Evolutionary conservation across 352 stramenopile species (phyloP).

Genomic region (Globisporangium nunn): DNA sequence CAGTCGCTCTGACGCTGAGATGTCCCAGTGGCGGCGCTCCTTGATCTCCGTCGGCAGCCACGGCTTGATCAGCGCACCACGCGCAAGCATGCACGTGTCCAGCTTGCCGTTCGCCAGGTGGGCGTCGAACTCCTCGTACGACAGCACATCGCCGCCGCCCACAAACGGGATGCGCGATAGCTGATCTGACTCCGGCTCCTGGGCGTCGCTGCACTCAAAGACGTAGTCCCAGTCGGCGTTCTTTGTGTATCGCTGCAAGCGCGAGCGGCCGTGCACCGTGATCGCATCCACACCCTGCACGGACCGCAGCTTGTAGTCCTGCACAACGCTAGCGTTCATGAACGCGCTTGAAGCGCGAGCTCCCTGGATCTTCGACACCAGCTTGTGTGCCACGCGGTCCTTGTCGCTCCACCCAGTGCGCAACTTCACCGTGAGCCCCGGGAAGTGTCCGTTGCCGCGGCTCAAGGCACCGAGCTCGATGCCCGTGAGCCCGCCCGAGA

Average conservation of each 20-base stretch:
- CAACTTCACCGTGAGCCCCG: constrained; percentile 97
- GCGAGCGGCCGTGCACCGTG: constrained; percentile 94
- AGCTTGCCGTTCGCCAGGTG: constrained; percentile 81
- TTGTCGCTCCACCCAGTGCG: constrained; percentile 96
- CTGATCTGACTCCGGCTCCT: constrained; percentile 15
- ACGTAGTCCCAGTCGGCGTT: constrained; percentile 99
- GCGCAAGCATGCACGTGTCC: constrained; percentile 86
- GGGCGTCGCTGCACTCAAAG: constrained; percentile 75
- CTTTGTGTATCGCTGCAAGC: constrained; percentile 96
- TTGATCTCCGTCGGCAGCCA: constrained; percentile 99
- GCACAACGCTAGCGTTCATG: constrained; percentile 75
- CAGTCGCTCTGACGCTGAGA: constrained; percentile 88
- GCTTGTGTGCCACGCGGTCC: constrained; percentile 90
- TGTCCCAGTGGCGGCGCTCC: constrained; percentile 95
- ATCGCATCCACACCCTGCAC: constrained; percentile 66
- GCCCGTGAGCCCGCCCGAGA: constrained; percentile 84
- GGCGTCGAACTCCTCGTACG: constrained; percentile 75
- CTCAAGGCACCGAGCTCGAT: constrained; percentile 58
- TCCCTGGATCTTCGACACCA: constrained; percentile 89
- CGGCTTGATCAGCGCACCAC: constrained; percentile 97
- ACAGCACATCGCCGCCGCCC: constrained; percentile 87
- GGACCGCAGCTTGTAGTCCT: constrained; percentile 59
- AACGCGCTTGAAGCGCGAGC: constrained; percentile 47
- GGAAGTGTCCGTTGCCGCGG: constrained; percentile 16
- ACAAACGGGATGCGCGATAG: constrained; percentile 83